phyloP scores from a whole-genome alignment of 2,329 filamentous ascomycete species.

The Uncinocarpus reesii region DNA sequence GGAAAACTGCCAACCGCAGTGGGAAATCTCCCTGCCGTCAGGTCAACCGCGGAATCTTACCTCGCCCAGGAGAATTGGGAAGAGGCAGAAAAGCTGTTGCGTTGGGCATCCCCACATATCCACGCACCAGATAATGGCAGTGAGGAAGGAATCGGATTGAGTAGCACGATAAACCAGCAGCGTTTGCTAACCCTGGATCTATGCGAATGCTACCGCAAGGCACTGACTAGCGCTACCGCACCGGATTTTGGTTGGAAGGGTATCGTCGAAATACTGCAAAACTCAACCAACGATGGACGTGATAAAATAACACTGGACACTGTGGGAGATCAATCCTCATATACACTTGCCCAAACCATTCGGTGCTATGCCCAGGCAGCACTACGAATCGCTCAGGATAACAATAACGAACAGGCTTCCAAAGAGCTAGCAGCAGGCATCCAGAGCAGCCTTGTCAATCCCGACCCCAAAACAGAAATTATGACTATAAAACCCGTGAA shows the following conservation, averaged over 20 bases:
- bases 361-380: slow-evolving; percentile 6
- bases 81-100: slow-evolving; percentile 9
- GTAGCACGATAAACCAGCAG: not conserved
- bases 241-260: slow-evolving; percentile 9
- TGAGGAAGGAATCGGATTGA: not conserved
- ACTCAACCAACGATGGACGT: too few relatives aligned
- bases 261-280: slow-evolving; percentile 2
- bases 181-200: slow-evolving; percentile 3
- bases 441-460: too few relatives aligned
- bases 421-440: too few relatives aligned
- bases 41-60: slow-evolving; percentile 6
- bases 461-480: too few relatives aligned
- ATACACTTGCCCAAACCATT: slow-evolving; percentile 4
- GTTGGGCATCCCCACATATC: slow-evolving; percentile 5
- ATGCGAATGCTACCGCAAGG: slow-evolving; percentile 14
- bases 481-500: too few relatives aligned
- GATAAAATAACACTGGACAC: not conserved
- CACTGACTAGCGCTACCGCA: not conserved
- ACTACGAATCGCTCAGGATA: not conserved
- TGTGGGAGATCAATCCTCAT: not conserved
- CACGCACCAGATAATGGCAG: not conserved
- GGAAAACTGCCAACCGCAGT: slow-evolving; percentile 8
- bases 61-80: slow-evolving; percentile 2
- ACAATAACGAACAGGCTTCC: too few relatives aligned
- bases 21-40: not conserved